Conservation (phyloP, 345 rosid genomes). For the Gynandropsis gynandra region DNA sequence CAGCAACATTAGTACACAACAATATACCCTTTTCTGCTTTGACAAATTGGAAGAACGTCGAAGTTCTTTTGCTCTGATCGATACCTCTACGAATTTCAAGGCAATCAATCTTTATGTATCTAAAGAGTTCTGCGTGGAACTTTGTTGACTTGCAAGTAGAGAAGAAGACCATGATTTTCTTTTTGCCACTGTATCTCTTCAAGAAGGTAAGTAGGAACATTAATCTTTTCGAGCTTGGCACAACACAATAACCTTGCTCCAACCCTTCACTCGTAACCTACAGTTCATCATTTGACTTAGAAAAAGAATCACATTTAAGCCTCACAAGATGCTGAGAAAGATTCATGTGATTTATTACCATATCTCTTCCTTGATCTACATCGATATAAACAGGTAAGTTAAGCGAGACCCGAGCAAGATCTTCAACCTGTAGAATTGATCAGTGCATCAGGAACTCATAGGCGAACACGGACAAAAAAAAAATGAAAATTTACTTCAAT, state of each 20-base stretch:
- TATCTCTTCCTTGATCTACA: slow-evolving; percentile 81
- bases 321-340: background rate
- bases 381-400: slow-evolving; percentile 70
- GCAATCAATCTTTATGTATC: slow-evolving; percentile 76
- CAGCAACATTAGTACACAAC: slow-evolving; percentile 93
- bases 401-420: slow-evolving; percentile 89
- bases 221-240: slow-evolving; percentile 75
- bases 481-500: background rate
- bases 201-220: slow-evolving; percentile 78
- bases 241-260: slow-evolving; percentile 93
- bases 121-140: slow-evolving; percentile 75
- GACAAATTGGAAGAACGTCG: slow-evolving; percentile 87
- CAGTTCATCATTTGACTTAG: slow-evolving; percentile 16
- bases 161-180: slow-evolving; percentile 99
- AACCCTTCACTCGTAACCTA: slow-evolving; percentile 96
- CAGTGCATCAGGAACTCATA: background rate
- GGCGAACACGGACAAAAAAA: background rate
- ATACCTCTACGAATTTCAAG: slow-evolving; percentile 84
- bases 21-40: slow-evolving; percentile 85
- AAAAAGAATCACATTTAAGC: background rate
- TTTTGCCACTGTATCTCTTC: slow-evolving; percentile 60
- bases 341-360: slow-evolving; percentile 36
- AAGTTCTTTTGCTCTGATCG: slow-evolving; percentile 81
- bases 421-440: slow-evolving; percentile 57
- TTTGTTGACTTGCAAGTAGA: slow-evolving; percentile 90